Conservation (phyloP, 1,284 basidiomycete species). For the Dichomitus squalens region DNA sequence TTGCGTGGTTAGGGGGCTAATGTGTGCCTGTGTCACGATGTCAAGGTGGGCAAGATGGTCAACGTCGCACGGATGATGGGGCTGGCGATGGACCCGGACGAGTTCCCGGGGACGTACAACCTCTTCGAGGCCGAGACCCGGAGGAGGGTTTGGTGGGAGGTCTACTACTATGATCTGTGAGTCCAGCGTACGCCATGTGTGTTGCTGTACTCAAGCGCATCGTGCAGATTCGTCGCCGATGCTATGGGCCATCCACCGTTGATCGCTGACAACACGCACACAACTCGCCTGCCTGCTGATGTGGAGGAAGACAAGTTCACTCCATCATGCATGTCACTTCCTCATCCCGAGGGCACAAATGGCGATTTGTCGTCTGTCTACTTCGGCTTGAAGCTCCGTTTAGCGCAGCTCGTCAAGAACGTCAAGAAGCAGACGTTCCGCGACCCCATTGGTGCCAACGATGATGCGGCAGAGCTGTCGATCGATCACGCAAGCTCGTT, state of each 20-base stretch:
- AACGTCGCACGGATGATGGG: conserved; percentile 66
- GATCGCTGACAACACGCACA: conserved; percentile 51
- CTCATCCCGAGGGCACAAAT: conserved; percentile 37
- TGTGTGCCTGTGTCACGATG: conserved; percentile 3
- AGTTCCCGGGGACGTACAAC: conserved; percentile 44
- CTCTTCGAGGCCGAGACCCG: conserved; percentile 60
- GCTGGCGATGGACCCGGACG: conserved; percentile 61
- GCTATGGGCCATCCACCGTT: conserved; percentile 59
- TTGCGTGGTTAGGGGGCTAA: neutral
- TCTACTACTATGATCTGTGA: conserved; percentile 72
- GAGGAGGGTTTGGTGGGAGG: conserved; percentile 73
- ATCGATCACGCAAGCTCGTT: conserved; percentile 60
- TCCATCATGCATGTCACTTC: conserved; percentile 46
- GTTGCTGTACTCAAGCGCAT: no score
- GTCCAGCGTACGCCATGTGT: no score
- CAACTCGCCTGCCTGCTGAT: conserved; percentile 49
- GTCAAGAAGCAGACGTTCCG: conserved; percentile 47
- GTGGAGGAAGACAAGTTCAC: conserved; percentile 53
- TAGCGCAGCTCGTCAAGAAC: conserved; percentile 53
- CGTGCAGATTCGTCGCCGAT: conserved; percentile 65
- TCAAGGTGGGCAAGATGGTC: conserved; percentile 67
- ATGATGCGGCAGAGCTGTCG: conserved; percentile 26
- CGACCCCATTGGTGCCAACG: conserved; percentile 38
- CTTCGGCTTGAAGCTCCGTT: conserved; percentile 49
- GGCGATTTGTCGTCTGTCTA: conserved; percentile 40